Conservation (phyloP, 1,284 basidiomycete genomes). For the Ceratobasidium sp. region DNA sequence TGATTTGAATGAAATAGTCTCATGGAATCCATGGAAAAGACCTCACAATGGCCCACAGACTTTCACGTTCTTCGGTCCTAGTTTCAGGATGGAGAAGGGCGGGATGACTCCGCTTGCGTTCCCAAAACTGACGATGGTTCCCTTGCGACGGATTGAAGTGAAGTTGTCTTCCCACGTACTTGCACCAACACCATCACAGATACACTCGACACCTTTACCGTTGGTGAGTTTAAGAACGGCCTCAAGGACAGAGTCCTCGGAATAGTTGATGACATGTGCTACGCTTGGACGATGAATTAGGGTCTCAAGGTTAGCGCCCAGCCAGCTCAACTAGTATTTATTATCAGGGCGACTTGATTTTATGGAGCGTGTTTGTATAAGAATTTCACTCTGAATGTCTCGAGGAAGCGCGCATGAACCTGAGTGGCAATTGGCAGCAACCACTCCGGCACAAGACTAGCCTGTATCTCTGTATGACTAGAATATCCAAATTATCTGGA, state of each 20-base stretch:
- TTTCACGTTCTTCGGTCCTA: constrained; percentile 84
- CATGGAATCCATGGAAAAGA: constrained; percentile 23
- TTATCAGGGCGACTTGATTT: too few relatives aligned
- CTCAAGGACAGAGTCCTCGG: constrained; percentile 66
- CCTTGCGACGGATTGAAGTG: constrained; percentile 79
- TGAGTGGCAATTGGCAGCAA: too few relatives aligned
- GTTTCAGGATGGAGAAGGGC: constrained; percentile 75
- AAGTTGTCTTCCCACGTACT: constrained; percentile 83
- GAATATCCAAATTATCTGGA: too few relatives aligned
- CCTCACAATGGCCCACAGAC: constrained; percentile 76
- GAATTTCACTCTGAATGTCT: too few relatives aligned
- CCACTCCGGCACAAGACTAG: too few relatives aligned
- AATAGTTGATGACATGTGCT: constrained; percentile 86
- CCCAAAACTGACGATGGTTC: constrained; percentile 87
- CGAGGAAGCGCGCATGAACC: too few relatives aligned
- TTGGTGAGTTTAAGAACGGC: constrained; percentile 81
- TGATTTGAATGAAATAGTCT: constrained; percentile 19
- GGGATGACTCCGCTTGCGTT: constrained; percentile 86
- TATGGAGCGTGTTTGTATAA: too few relatives aligned
- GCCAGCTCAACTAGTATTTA: too few relatives aligned
- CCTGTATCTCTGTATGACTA: too few relatives aligned
- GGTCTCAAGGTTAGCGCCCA: too few relatives aligned
- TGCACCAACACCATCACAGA: constrained; percentile 90
- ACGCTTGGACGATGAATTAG: too few relatives aligned
- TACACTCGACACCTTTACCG: constrained; percentile 83